These are phyloP conservation scores for Solanum aculeatissimum DNA, from an alignment of 305 asterid genomes.

Conservation along the genomic window DNA sequence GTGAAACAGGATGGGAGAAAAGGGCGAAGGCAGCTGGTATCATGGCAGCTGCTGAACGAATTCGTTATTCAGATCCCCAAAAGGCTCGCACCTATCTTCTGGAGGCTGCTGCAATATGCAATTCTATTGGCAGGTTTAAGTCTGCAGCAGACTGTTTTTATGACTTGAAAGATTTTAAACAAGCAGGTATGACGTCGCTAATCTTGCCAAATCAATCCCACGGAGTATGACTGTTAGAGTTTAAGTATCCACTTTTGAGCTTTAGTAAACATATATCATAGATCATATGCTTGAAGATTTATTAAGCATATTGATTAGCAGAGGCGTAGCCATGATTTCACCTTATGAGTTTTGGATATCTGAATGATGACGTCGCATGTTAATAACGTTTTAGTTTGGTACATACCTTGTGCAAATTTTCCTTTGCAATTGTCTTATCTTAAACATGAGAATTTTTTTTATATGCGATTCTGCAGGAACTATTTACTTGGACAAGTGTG, in stretches of 20 bases:
- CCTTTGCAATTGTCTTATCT: not conserved
- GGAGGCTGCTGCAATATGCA: slow-evolving; percentile 59
- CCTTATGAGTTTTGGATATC: not conserved
- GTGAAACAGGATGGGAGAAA: slow-evolving; percentile 40
- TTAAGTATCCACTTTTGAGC: not conserved
- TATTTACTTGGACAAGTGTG: slow-evolving; percentile 39
- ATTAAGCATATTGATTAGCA: not conserved
- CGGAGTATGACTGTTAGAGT: no score
- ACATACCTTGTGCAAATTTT: not conserved
- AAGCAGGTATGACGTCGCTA: slow-evolving; percentile 26
- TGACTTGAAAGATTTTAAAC: slow-evolving; percentile 41
- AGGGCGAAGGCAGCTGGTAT: slow-evolving; percentile 53
- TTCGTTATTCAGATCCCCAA: slow-evolving; percentile 29
- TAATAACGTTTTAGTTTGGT: not conserved
- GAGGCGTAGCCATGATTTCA: not conserved
- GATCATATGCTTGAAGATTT: not conserved
- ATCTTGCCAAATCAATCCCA: no score
- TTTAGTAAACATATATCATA: not conserved
- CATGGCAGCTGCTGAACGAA: slow-evolving; percentile 27
- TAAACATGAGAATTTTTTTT: not conserved
- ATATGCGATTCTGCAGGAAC: slow-evolving; percentile 19
- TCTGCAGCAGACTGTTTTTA: slow-evolving; percentile 68
- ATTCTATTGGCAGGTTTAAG: slow-evolving; percentile 34
- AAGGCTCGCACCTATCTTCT: slow-evolving; percentile 29
- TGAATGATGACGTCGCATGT: not conserved